Percentiles rank a stretch among this genome's conserved stretches.
phyloP scores from a whole-genome alignment of 176 grass and related monocot genomes.

The Avena eriantha region DNA sequence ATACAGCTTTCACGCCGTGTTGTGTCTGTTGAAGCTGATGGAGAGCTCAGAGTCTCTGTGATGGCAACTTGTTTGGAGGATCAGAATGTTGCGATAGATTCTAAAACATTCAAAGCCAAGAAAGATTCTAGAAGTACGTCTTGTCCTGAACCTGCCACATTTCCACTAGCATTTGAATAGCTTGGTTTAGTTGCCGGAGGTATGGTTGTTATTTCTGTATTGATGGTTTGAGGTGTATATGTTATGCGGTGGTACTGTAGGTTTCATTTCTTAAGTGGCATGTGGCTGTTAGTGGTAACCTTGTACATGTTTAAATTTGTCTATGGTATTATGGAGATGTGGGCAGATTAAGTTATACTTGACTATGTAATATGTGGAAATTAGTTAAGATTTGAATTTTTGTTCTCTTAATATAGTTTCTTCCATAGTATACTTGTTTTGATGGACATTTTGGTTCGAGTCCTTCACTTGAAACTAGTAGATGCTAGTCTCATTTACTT shows the following conservation, averaged over 20 bases:
- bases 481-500: too few relatives aligned
- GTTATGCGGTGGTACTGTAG: neutral
- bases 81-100: neutral
- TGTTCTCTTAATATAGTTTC: too few relatives aligned
- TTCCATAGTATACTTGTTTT: too few relatives aligned
- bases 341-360: too few relatives aligned
- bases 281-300: neutral
- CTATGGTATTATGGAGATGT: too few relatives aligned
- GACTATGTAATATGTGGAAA: too few relatives aligned
- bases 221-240: neutral
- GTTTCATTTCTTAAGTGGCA: neutral
- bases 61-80: neutral
- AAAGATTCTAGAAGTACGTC: neutral
- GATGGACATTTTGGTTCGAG: too few relatives aligned
- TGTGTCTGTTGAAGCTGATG: neutral
- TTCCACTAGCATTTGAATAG: neutral
- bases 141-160: neutral
- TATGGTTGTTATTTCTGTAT: neutral
- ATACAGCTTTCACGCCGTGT: constrained; percentile 29
- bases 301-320: too few relatives aligned
- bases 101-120: neutral
- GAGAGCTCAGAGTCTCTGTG: constrained; percentile 5
- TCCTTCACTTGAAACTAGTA: too few relatives aligned
- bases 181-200: neutral
- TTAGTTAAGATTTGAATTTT: too few relatives aligned